Conservation (phyloP, 73 alveolate species). For the Paramecium biaurelia region DNA sequence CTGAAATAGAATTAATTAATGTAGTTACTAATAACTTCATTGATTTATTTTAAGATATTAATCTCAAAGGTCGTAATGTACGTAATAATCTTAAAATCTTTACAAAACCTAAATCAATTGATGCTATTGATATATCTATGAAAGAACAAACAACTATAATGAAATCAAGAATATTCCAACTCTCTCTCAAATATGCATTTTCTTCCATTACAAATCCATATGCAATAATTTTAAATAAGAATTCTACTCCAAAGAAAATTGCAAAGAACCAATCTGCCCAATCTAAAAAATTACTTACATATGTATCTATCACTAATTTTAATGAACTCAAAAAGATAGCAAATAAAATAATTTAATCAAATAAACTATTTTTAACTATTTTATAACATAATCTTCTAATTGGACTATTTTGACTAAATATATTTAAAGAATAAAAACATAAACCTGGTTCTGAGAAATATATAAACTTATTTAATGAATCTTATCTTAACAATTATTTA, state of each 20-base stretch:
- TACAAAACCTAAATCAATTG: slow-evolving; percentile 73
- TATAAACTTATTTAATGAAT: neutral
- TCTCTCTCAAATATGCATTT: slow-evolving; percentile 88
- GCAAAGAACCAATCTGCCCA: slow-evolving; percentile 81
- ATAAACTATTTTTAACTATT: slow-evolving; percentile 70
- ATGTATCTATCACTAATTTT: slow-evolving; percentile 90
- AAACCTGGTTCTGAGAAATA: slow-evolving; percentile 77
- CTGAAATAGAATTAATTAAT: slow-evolving; percentile 83
- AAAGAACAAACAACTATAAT: slow-evolving; percentile 86
- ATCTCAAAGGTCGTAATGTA: slow-evolving; percentile 89
- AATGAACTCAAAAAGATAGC: slow-evolving; percentile 81
- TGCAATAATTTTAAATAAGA: slow-evolving; percentile 82
- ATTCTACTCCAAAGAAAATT: slow-evolving; percentile 82
- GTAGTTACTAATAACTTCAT: slow-evolving; percentile 89
- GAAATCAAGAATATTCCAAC: slow-evolving; percentile 95
- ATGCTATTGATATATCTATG: slow-evolving; percentile 77
- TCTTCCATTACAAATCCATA: slow-evolving; percentile 88
- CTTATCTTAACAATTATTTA: neutral
- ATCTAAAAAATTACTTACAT: slow-evolving; percentile 53
- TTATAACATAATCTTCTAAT: slow-evolving; percentile 79
- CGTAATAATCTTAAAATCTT: slow-evolving; percentile 89
- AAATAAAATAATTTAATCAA: slow-evolving; percentile 80
- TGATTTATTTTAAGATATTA: slow-evolving; percentile 83
- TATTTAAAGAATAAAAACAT: slow-evolving; percentile 81
- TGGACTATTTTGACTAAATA: slow-evolving; percentile 78